Evolutionary conservation across 352 stramenopile genomes (phyloP).

Genomic region (Globisporangium cylindrosporum): DNA sequence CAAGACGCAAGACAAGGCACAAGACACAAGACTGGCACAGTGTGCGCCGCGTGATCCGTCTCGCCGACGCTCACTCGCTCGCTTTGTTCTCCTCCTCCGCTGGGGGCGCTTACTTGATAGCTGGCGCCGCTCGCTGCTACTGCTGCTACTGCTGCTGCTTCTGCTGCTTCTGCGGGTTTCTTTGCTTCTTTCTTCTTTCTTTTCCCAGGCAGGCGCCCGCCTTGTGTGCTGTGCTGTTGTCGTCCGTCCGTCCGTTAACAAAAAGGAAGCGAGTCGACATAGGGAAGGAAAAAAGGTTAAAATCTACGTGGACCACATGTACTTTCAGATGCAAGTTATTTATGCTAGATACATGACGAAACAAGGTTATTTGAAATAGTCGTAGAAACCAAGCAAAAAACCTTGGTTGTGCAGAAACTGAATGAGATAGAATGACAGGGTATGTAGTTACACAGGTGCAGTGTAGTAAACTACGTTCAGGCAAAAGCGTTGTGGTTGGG

Average conservation of each 20-base stretch:
- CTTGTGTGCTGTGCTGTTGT: not conserved
- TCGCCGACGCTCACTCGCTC: not conserved
- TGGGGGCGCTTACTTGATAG: conserved; percentile 1
- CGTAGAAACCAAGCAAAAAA: not conserved
- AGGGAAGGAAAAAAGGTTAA: not conserved
- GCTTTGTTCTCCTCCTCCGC: not conserved
- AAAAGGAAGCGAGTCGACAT: conserved; percentile 3
- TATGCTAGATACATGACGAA: not conserved
- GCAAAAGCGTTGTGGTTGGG: not conserved
- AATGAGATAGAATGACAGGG: not conserved
- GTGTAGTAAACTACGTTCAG: not conserved
- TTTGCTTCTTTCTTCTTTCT: conserved; percentile 14
- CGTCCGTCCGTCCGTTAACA: conserved; percentile 10
- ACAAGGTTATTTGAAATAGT: not conserved
- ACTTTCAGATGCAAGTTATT: not conserved
- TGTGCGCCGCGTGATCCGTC: not conserved
- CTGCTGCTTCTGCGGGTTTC: conserved; percentile 5
- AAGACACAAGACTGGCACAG: not conserved
- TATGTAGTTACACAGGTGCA: not conserved
- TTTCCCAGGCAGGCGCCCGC: not conserved
- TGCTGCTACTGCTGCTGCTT: not conserved
- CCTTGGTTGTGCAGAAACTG: not conserved
- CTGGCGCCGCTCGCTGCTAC: not conserved
- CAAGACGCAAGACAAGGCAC: not conserved
- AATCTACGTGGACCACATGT: not conserved